Conservation (phyloP, 139 green algal species). For the Nannochloris sp. region DNA sequence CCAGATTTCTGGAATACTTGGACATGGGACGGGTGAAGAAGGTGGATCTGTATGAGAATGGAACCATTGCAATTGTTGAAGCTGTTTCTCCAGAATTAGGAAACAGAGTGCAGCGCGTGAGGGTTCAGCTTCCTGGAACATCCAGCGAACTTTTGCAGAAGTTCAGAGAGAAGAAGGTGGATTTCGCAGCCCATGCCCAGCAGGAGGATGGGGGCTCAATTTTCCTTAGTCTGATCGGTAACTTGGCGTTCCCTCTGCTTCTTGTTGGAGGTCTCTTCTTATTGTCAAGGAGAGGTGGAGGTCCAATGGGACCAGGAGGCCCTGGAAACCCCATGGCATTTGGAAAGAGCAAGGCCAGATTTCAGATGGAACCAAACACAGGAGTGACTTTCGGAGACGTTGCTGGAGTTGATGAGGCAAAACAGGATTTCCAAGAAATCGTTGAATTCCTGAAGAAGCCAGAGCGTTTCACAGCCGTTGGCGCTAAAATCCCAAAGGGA, state of each 20-base stretch:
- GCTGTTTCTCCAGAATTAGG: constrained; percentile 96
- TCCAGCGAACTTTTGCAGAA: constrained; percentile 86
- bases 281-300: constrained; percentile 69
- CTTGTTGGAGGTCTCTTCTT: constrained; percentile 99
- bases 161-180: constrained; percentile 97
- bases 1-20: constrained; percentile 98
- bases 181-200: constrained; percentile 96
- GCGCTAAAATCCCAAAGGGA: constrained; percentile 97
- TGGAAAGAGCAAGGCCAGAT: constrained; percentile 95
- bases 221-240: constrained; percentile 89
- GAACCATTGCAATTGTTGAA: constrained; percentile 99
- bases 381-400: constrained; percentile 96
- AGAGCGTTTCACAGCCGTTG: constrained; percentile 97
- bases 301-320: constrained; percentile 73
- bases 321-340: constrained; percentile 91
- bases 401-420: constrained; percentile 98
- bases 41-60: constrained; percentile 99
- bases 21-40: constrained; percentile 99
- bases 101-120: constrained; percentile 96
- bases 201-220: constrained; percentile 89
- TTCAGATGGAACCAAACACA: constrained; percentile 99
- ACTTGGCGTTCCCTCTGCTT: constrained; percentile 98
- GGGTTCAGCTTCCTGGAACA: constrained; percentile 95
- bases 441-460: constrained; percentile 99
- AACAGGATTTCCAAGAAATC: constrained; percentile 99